Percentiles rank a stretch among this genome's conserved stretches.
Evolutionary conservation across 345 rosid species (phyloP).

Genomic region (Draba incana): DNA sequence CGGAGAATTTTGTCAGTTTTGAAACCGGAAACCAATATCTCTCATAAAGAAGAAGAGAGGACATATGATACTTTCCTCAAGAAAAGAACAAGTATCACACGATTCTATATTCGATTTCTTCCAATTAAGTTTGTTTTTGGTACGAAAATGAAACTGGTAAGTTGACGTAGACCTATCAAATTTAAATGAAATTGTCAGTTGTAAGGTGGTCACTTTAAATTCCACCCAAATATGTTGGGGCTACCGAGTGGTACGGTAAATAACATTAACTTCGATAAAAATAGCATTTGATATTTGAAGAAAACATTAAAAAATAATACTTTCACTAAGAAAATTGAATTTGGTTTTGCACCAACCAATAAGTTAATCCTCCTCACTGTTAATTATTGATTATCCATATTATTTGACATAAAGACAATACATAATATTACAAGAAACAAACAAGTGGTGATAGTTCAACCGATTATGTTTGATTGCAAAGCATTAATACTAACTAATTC

Average conservation of each 20-base stretch:
- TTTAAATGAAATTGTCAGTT: constrained; percentile 37
- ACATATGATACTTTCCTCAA: too few species aligned
- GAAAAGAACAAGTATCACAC: too few species aligned
- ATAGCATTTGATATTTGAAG: neutral
- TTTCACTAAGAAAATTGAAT: too few species aligned
- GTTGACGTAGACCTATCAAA: constrained; percentile 17
- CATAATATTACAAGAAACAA: too few species aligned
- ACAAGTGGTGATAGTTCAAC: neutral
- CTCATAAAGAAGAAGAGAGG: too few species aligned
- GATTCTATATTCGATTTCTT: constrained; percentile 9
- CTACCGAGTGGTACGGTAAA: constrained; percentile 22
- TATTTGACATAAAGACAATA: too few species aligned
- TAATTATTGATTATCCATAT: too few species aligned
- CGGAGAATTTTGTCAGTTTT: too few species aligned
- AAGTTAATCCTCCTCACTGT: too few species aligned
- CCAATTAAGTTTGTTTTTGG: neutral
- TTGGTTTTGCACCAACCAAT: too few species aligned
- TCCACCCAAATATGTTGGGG: constrained; percentile 43
- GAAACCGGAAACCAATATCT: too few species aligned
- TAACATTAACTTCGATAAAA: constrained; percentile 14
- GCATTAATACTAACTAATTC: neutral
- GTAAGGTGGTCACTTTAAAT: constrained; percentile 34
- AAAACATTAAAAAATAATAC: too few species aligned
- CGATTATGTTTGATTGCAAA: neutral
- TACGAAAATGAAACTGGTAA: constrained; percentile 16